Base-by-base conservation (phyloP, 495 filamentous ascomycete genomes). In the Lophiostoma macrostomum region DNA sequence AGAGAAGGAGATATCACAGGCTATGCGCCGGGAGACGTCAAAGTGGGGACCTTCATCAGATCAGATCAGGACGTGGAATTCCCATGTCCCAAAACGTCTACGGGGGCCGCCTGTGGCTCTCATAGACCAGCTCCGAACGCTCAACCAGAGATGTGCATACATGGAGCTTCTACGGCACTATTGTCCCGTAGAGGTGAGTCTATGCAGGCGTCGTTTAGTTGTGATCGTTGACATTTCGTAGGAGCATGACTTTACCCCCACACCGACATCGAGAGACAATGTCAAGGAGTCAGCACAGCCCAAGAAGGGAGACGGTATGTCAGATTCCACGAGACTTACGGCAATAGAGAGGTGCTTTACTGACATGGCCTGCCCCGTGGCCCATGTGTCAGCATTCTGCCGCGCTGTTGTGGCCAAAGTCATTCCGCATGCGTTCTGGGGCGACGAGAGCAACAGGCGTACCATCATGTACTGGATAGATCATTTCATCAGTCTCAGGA, bases 331-430 rank as follows among this genome's bases (percentile, higher is more conserved):
- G 18, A 43, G 18, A 20, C 49, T 35, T 34, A 45, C 43, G 11
- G 49, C 58, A 8, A 50, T 53, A 37, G 34, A 58, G 38, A 58
- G 50, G 7, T 54, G 66, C 43, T 73, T 95, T 25, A 80, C 82
- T 14, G 84, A 87, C 29, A 74, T 88, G 54, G 87, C 90, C 2
- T 90, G 83, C 5, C 79, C 88, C 1, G 51, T 73, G 3, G 72
- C 86, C 0, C 75, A 80, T 18, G 82, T 96, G 10, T 95, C 93
- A 4, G 87, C 91, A 3, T 97, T 95, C 64, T 95, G 90, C 63
- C 83, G 86, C 45, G 84, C 89, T 6, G 82, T 86, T 3, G 60
- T 96, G 4, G 72, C 71, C 10, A 86, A 78, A 34, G 69, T 96
- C n/a, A 77, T 98, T 25, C 91, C 93, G 1, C 69, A 71, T 8